Evolutionary conservation across 73 alveolate species (phyloP).

Genomic region (Paramecium tetraurelia): DNA sequence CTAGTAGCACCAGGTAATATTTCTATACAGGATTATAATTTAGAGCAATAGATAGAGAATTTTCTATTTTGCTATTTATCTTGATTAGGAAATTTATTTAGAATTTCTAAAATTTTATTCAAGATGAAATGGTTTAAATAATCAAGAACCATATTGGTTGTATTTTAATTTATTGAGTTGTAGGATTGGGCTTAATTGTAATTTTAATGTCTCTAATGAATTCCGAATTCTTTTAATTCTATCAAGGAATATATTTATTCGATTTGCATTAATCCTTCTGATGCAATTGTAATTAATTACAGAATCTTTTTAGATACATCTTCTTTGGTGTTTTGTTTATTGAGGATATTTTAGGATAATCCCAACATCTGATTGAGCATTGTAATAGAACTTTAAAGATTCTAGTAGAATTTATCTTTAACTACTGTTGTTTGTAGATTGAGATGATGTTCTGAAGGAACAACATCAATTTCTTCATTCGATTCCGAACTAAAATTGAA

Average conservation of each 20-base stretch:
- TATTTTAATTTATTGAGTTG: not conserved
- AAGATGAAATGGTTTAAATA: not conserved
- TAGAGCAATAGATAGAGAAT: not conserved
- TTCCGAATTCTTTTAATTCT: not conserved
- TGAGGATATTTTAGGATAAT: not conserved
- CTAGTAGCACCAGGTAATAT: not conserved
- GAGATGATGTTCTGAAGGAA: not conserved
- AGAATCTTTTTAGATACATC: not conserved
- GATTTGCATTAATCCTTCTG: not conserved
- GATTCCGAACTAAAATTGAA: not conserved
- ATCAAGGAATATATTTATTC: not conserved
- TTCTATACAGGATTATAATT: constrained; percentile 29
- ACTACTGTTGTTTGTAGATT: not conserved
- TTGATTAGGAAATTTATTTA: not conserved
- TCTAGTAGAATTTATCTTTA: not conserved
- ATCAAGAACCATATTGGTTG: not conserved
- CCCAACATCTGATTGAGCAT: not conserved
- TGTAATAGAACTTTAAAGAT: not conserved
- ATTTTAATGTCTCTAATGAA: not conserved
- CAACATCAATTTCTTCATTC: not conserved
- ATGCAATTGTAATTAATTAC: not conserved
- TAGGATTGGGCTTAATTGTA: not conserved
- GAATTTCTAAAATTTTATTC: not conserved
- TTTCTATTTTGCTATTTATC: not conserved
- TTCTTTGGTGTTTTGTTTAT: not conserved